Percentiles rank a stretch among this genome's conserved stretches.
Evolutionary conservation across 192 early-diverging fungal genomes (phyloP).

Genomic region (Podila epigama): DNA sequence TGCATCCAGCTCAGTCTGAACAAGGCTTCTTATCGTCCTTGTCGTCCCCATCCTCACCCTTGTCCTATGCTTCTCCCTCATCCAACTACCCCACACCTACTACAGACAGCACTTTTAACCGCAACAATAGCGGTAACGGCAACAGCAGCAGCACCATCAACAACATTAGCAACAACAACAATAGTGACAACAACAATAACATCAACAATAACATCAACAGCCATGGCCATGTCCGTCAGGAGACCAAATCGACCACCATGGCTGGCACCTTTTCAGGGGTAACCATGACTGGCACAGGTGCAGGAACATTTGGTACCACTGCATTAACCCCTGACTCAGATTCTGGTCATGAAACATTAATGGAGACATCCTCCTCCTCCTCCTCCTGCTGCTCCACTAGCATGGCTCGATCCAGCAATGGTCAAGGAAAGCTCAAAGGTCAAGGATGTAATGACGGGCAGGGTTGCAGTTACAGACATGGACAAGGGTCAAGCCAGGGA

Average conservation of each 20-base stretch:
- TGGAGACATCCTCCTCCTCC: not conserved
- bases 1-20: too few species aligned
- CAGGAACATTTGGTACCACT: not conserved
- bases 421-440: not conserved
- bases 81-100: not conserved
- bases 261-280: not conserved
- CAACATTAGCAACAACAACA: not conserved
- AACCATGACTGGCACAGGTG: not conserved
- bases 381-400: not conserved
- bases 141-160: not conserved
- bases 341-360: conserved; percentile 36
- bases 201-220: not conserved
- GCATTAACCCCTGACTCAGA: conserved; percentile 12
- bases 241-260: not conserved
- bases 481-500: not conserved
- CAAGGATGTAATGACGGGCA: too few species aligned
- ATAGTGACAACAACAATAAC: not conserved
- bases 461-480: too few species aligned
- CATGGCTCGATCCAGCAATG: not conserved
- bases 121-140: too few species aligned
- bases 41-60: not conserved
- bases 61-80: conserved; percentile 1
- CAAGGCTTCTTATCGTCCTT: too few species aligned
- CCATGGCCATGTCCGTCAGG: not conserved
- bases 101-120: not conserved